phyloP scores from a whole-genome alignment of 352 stramenopile species.

The Nothophytophthora sp. region DNA sequence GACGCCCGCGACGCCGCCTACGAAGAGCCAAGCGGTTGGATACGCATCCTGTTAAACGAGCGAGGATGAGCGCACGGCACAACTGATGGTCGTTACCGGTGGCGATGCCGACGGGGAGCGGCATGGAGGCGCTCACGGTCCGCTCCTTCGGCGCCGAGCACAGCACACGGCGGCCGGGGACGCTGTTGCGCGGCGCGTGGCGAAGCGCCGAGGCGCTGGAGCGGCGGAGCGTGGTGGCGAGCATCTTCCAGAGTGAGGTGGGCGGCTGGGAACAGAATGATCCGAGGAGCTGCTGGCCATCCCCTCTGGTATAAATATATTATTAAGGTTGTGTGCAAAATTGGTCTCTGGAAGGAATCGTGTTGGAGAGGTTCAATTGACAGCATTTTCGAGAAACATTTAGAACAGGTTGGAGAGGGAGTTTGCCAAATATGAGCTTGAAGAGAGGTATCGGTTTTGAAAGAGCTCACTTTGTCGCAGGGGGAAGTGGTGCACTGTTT shows the following conservation, averaged over 20 bases:
- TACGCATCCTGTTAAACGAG: background rate
- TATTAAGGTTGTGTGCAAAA: too few relatives aligned
- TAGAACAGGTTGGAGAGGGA: too few relatives aligned
- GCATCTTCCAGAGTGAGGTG: conserved; percentile 19
- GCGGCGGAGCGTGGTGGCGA: conserved; percentile 24
- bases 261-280: background rate
- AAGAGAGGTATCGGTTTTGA: too few relatives aligned
- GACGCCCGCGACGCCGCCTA: conserved; percentile 63
- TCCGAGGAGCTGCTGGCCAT: background rate
- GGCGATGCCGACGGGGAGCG: conserved; percentile 44
- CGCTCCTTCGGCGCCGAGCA: conserved; percentile 47
- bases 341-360: too few relatives aligned
- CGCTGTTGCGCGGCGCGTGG: conserved; percentile 7
- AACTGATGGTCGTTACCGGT: conserved; percentile 22
- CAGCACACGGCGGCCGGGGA: conserved; percentile 36
- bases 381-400: too few relatives aligned
- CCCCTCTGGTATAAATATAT: too few relatives aligned
- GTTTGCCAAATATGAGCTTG: too few relatives aligned
- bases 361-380: too few relatives aligned
- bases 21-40: background rate
- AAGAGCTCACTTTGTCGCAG: too few relatives aligned
- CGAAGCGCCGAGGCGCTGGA: conserved; percentile 5
- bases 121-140: conserved; percentile 37
- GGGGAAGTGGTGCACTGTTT: too few relatives aligned
- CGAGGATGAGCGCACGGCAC: too few relatives aligned